Evolutionary conservation across 345 rosid genomes (phyloP).

Genomic region (Citrus inodora): DNA sequence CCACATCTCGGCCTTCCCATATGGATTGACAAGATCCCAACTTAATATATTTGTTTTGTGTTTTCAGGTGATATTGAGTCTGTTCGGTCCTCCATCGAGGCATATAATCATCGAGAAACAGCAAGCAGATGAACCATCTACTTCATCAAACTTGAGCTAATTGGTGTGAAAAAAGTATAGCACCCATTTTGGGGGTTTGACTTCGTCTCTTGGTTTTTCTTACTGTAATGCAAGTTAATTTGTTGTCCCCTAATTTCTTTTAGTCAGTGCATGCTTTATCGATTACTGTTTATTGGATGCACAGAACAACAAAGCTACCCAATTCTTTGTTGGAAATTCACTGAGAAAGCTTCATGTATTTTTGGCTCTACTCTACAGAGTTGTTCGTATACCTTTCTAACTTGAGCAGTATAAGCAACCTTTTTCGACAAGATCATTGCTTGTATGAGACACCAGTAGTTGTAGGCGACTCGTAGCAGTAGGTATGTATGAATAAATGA

Average conservation of each 20-base stretch:
- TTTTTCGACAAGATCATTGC: no score
- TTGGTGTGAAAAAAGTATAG: background rate
- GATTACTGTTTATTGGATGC: background rate
- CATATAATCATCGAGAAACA: constrained; percentile 18
- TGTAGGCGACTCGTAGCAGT: no score
- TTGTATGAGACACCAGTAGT: no score
- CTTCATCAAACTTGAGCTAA: constrained; percentile 38
- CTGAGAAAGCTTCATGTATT: background rate
- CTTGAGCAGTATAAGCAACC: no score
- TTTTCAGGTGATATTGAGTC: constrained; percentile 72
- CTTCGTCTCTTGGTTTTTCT: background rate
- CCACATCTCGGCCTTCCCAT: background rate
- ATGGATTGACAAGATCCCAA: background rate
- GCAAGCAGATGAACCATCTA: constrained; percentile 29
- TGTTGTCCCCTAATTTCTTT: background rate
- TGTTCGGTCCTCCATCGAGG: constrained; percentile 70
- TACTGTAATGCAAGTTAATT: background rate
- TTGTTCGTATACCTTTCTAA: background rate
- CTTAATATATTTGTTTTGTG: constrained; percentile 6
- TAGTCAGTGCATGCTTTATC: background rate
- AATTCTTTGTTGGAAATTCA: background rate
- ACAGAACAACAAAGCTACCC: background rate
- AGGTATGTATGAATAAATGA: no score
- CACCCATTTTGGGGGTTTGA: background rate
- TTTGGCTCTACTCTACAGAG: background rate